phyloP scores from a whole-genome alignment of 192 early-diverging fungal genomes.

The Funneliformis mosseae region DNA sequence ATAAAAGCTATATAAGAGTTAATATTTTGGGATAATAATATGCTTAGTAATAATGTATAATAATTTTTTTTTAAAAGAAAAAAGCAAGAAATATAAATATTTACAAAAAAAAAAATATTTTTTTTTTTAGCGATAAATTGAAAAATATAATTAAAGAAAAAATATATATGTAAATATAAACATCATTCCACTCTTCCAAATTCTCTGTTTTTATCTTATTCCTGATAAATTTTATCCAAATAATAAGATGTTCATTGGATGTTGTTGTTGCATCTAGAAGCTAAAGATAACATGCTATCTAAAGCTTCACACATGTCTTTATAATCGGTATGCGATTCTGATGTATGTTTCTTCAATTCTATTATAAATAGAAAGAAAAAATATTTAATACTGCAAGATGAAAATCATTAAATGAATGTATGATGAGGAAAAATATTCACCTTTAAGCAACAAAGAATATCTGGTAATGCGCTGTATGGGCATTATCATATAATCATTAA shows the following conservation, averaged over 20 bases:
- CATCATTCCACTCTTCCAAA: too few species aligned
- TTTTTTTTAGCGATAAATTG: too few species aligned
- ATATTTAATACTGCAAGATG: background rate
- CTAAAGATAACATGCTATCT: conserved; percentile 37
- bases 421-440: background rate
- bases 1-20: too few species aligned
- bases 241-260: background rate
- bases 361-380: background rate
- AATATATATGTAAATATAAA: too few species aligned
- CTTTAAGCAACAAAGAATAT: conserved; percentile 72
- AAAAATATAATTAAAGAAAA: too few species aligned
- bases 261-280: background rate
- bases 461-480: conserved; percentile 80
- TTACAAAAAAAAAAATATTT: too few species aligned
- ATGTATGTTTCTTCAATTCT: conserved; percentile 46
- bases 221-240: too few species aligned
- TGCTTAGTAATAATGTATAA: too few species aligned
- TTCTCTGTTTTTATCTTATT: too few species aligned
- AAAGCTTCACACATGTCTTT: conserved; percentile 34
- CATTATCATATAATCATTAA: conserved; percentile 75
- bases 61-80: too few species aligned
- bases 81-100: too few species aligned
- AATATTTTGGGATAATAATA: too few species aligned
- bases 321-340: conserved; percentile 33
- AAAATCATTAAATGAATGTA: background rate